Evolutionary conservation across 306 rosid species (phyloP).

Genomic region (Gleditsia sinensis): DNA sequence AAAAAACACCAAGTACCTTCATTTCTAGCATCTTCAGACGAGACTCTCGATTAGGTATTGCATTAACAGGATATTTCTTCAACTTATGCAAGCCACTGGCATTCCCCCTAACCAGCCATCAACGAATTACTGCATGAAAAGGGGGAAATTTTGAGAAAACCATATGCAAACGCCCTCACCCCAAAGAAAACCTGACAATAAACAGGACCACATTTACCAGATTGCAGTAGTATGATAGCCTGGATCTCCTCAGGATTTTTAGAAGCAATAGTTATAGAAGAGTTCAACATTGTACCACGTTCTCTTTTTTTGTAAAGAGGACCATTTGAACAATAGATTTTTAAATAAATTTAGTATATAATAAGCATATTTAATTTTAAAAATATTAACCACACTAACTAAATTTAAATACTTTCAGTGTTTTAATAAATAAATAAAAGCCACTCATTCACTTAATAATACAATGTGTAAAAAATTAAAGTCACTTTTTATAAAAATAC

Average conservation of each 20-base stretch:
- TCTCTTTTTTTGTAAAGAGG: conserved; percentile 50
- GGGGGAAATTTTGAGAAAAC: conserved; percentile 36
- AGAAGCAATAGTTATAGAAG: conserved; percentile 44
- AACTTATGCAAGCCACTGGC: conserved; percentile 31
- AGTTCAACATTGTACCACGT: conserved; percentile 34
- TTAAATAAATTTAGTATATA: no score
- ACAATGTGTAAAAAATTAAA: no score
- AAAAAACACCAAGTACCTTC: conserved; percentile 46
- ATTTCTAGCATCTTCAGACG: conserved; percentile 54
- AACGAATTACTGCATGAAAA: conserved; percentile 63
- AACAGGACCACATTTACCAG: conserved; percentile 53
- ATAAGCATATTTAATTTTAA: no score
- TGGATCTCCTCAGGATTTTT: conserved; percentile 56
- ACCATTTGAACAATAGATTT: no score
- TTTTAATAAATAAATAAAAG: no score
- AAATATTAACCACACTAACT: no score
- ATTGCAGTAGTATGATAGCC: conserved; percentile 62
- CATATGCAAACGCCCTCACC: conserved; percentile 20
- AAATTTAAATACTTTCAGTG: no score
- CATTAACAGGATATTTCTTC: conserved; percentile 48
- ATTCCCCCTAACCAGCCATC: conserved; percentile 64
- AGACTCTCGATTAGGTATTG: conserved; percentile 40
- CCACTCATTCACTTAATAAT: no score
- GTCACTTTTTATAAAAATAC: no score
- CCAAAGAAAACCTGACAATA: neutral